Conservation (phyloP, 768 basidiomycete genomes). For the Pluteus cervinus region DNA sequence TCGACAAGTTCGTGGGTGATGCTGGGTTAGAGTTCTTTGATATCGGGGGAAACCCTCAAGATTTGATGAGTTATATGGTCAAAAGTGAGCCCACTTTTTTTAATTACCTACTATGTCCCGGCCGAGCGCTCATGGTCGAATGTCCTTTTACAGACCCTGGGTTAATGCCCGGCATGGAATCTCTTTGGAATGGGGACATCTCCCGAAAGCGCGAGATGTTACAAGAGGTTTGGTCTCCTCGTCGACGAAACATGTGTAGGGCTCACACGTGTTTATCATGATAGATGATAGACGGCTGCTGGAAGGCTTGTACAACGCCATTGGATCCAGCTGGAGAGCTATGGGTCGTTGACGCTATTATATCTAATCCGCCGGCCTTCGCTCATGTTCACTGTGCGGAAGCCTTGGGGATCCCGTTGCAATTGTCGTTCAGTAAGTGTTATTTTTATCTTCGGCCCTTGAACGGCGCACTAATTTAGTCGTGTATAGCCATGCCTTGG, state of each 20-base stretch:
- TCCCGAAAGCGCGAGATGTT: slow-evolving; percentile 53
- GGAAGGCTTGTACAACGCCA: slow-evolving; percentile 44
- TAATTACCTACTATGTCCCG: slow-evolving; percentile 1
- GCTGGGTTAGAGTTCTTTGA: slow-evolving; percentile 52
- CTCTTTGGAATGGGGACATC: slow-evolving; percentile 58
- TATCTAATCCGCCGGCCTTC: slow-evolving; percentile 63
- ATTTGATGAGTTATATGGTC: slow-evolving; percentile 70
- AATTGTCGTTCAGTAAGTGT: slow-evolving; percentile 50
- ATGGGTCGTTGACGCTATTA: slow-evolving; percentile 60
- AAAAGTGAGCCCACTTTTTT: slow-evolving; percentile 38
- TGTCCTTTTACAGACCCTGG: slow-evolving; percentile 47
- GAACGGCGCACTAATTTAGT: too few relatives aligned
- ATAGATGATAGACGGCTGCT: slow-evolving; percentile 58
- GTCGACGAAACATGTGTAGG: background rate
- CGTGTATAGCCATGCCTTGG: slow-evolving; percentile 75
- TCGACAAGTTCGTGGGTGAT: slow-evolving; percentile 45
- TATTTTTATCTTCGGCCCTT: too few relatives aligned
- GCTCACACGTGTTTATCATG: slow-evolving; percentile 2
- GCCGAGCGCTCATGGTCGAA: slow-evolving; percentile 5
- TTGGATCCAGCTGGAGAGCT: slow-evolving; percentile 34
- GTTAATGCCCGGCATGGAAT: slow-evolving; percentile 51
- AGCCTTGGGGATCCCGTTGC: slow-evolving; percentile 51
- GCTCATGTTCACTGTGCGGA: slow-evolving; percentile 64
- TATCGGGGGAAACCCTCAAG: slow-evolving; percentile 57
- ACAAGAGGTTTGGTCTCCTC: slow-evolving; percentile 29